Evolutionary conservation across 192 early-diverging fungal species (phyloP).

Genomic region (Funneliformis mosseae): DNA sequence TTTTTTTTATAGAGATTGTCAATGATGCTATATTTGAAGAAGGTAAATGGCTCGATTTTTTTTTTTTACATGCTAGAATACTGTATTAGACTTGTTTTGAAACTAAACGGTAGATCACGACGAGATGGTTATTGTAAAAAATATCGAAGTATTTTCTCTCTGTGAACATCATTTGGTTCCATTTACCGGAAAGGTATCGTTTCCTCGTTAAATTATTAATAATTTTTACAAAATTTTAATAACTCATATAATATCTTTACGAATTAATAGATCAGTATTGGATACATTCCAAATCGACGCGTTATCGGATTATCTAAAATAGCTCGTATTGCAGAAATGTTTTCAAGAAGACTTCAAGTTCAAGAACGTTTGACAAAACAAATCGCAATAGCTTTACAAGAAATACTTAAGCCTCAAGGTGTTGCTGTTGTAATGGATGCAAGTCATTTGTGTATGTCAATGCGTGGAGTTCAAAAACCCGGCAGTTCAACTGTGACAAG

Average conservation of each 20-base stretch:
- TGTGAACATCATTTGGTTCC: constrained; percentile 99
- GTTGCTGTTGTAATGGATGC: constrained; percentile 98
- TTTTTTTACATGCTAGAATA: background rate
- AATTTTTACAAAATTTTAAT: constrained; percentile 1
- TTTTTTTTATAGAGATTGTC: constrained; percentile 63
- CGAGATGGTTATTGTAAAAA: constrained; percentile 99
- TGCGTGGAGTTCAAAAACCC: constrained; percentile 97
- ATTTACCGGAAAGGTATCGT: constrained; percentile 86
- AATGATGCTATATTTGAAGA: constrained; percentile 98
- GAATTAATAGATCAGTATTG: constrained; percentile 79
- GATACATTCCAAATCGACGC: constrained; percentile 93
- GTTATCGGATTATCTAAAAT: constrained; percentile 97
- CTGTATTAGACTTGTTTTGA: background rate
- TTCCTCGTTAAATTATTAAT: background rate
- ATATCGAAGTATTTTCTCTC: constrained; percentile 94
- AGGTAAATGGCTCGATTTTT: constrained; percentile 41
- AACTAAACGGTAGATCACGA: constrained; percentile 74
- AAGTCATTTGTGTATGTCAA: constrained; percentile 95
- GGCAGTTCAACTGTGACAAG: constrained; percentile 93
- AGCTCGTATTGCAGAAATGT: constrained; percentile 98
- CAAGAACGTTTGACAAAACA: constrained; percentile 99
- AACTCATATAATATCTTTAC: background rate
- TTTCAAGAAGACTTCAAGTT: constrained; percentile 91
- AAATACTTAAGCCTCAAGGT: constrained; percentile 91
- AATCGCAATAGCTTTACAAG: constrained; percentile 86